Evolutionary conservation across 1,139 yeast species (phyloP).

Genomic region (Komagataea norvegica): DNA sequence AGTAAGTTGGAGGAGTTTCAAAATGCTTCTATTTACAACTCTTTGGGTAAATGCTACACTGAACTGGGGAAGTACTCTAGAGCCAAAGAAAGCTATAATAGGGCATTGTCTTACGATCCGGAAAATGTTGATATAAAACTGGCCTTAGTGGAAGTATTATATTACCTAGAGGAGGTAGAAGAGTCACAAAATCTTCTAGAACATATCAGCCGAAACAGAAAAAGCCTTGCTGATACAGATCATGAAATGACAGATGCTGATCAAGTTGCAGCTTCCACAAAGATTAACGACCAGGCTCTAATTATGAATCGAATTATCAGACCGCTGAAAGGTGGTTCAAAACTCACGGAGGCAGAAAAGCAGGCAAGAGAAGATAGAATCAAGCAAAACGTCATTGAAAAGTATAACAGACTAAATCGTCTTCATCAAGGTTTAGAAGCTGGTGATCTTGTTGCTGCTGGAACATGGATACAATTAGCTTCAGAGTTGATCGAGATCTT

Average conservation of each 20-base stretch:
- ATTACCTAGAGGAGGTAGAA: conserved; percentile 61
- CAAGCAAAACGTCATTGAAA: conserved; percentile 56
- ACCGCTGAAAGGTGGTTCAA: conserved; percentile 30
- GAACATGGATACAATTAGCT: conserved; percentile 82
- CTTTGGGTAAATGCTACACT: conserved; percentile 73
- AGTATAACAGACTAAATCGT: conserved; percentile 56
- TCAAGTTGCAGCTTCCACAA: conserved; percentile 3
- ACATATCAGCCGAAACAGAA: conserved; percentile 42
- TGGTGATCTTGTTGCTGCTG: conserved; percentile 58
- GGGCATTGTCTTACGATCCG: conserved; percentile 54
- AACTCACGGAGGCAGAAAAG: conserved; percentile 52
- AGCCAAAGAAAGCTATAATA: conserved; percentile 63
- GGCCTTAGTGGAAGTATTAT: conserved; percentile 77
- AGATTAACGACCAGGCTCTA: conserved; percentile 29
- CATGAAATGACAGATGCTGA: conserved; percentile 11
- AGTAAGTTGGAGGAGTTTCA: conserved; percentile 45
- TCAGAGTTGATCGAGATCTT: conserved; percentile 80
- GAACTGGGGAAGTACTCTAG: conserved; percentile 65
- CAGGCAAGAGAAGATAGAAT: conserved; percentile 55
- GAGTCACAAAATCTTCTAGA: conserved; percentile 55
- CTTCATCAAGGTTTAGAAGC: conserved; percentile 49
- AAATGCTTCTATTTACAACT: conserved; percentile 48
- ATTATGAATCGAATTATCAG: conserved; percentile 32
- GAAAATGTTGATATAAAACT: conserved; percentile 67
- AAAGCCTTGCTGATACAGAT: conserved; percentile 21